Base-by-base conservation (phyloP, 2,329 filamentous ascomycete species). In the Ceratocystis lukuohia region DNA sequence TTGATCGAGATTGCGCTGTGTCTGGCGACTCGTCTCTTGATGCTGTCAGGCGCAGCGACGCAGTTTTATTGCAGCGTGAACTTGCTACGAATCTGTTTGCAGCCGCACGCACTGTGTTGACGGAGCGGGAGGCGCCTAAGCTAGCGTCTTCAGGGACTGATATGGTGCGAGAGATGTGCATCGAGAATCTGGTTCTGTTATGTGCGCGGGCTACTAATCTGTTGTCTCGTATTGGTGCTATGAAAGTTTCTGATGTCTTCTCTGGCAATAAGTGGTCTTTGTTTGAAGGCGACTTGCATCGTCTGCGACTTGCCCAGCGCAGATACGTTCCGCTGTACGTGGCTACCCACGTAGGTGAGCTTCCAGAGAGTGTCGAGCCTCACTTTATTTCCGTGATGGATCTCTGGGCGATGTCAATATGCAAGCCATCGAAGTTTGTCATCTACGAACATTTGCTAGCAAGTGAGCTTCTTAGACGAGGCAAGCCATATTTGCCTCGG, bases 361-460 rank as follows among this genome's bases (percentile, higher is more conserved):
- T 75, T 6, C 71, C 81, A 22, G 74, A 79, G 45, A 77, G 81
- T 64, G 80, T 82, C 68, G 74, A 74, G 68, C 75, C 80, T 48
- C 70, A 80, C 2, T 77, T 75, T 1, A 74, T 77, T n/a, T 78
- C 76, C 7, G 71, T 80, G 8, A 73, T 80, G 3, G 78, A 81
- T 50, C 72, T 84, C n/a, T 85, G 84, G 79, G 70, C 82, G 53
- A 70, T 80, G 22, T 77, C 79, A 6, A 74, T 85, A 59, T 76
- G 79, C 53, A 82, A 82, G 70, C 82, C 84, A 3, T 73, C 70
- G 2, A 37, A 73, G 50, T 77, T 75, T 25, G 69, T 83, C 15
- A 74, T 72, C 4, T 81, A 81, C 69, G 81, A 84, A 70, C 77
- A 78, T 67, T 75, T 76, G 25, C 75, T 85, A 4, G 81, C 78